Evolutionary conservation across 2,329 filamentous ascomycete species (phyloP).

Genomic region (Xylariaceae sp.): DNA sequence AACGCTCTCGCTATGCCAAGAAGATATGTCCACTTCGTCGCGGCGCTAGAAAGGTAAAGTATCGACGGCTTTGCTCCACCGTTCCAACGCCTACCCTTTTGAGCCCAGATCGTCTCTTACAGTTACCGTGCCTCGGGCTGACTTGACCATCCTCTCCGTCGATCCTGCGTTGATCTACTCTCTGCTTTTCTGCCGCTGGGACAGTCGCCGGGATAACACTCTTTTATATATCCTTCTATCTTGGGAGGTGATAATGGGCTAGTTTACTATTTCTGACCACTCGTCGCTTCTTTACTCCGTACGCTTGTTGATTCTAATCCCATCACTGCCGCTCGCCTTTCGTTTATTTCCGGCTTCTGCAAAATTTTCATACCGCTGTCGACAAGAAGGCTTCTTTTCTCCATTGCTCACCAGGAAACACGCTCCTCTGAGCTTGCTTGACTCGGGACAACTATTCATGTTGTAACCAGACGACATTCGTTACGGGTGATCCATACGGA

Average conservation of each 20-base stretch:
- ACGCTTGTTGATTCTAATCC: constrained; percentile 1
- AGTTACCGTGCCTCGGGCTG: constrained; percentile 7
- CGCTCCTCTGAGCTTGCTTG: neutral
- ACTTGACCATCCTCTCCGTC: constrained; percentile 7
- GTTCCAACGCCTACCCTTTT: constrained; percentile 28
- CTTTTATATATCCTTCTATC: neutral
- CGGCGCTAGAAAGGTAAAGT: constrained; percentile 17
- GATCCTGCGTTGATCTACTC: constrained; percentile 10
- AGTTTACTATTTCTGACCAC: constrained; percentile 17
- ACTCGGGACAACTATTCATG: constrained; percentile 1
- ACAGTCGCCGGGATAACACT: constrained; percentile 4
- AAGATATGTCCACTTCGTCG: constrained; percentile 15
- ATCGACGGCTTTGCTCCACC: constrained; percentile 12
- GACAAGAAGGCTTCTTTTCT: neutral
- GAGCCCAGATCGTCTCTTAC: constrained; percentile 26
- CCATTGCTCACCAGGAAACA: neutral
- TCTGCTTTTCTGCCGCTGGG: constrained; percentile 16
- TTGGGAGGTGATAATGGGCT: constrained; percentile 21
- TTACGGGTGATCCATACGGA: constrained; percentile 37
- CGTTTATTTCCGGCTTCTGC: constrained; percentile 17
- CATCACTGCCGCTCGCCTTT: neutral
- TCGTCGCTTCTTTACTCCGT: constrained; percentile 23
- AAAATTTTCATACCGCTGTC: constrained; percentile 10
- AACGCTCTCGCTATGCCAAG: constrained; percentile 21
- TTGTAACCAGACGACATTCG: neutral